These are phyloP conservation scores for Penicillium hordei DNA, from an alignment of 2,329 filamentous ascomycete genomes.

Conservation along the genomic window DNA sequence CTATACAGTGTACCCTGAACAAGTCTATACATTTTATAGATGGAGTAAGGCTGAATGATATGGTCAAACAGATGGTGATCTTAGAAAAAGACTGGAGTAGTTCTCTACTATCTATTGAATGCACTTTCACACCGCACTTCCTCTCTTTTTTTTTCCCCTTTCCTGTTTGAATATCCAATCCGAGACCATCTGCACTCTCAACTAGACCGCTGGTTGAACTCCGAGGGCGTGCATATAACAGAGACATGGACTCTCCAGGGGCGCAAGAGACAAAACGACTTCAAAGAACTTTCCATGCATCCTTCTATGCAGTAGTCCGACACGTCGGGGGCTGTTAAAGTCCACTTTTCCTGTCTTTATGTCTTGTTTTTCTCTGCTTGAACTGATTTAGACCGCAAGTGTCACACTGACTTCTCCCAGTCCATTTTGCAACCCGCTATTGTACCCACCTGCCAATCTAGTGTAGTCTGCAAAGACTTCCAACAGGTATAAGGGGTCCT, in stretches of 20 bases:
- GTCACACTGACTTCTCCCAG: conserved; percentile 12
- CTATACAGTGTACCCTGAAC: background rate
- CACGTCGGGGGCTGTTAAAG: conserved; percentile 21
- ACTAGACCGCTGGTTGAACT: conserved; percentile 19
- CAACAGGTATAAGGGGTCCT: conserved; percentile 5
- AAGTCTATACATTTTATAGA: background rate
- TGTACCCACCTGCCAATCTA: conserved; percentile 12
- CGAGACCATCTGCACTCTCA: background rate
- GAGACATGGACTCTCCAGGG: background rate
- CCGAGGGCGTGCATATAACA: conserved; percentile 4
- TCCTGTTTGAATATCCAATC: background rate
- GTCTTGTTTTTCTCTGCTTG: background rate
- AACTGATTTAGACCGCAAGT: conserved; percentile 1
- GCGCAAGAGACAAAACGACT: background rate
- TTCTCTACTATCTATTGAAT: background rate
- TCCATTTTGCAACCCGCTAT: conserved; percentile 16
- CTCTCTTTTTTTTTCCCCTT: background rate
- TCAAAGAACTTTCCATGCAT: conserved; percentile 36
- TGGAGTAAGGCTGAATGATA: background rate
- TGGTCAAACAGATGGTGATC: background rate
- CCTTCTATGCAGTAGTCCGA: conserved; percentile 34
- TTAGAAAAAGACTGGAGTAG: background rate
- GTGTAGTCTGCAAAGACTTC: conserved; percentile 6
- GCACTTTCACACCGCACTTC: background rate
- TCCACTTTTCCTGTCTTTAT: conserved; percentile 6